Base-by-base conservation (phyloP, 2,329 filamentous ascomycete species). In the Plenodomus lindquistii region DNA sequence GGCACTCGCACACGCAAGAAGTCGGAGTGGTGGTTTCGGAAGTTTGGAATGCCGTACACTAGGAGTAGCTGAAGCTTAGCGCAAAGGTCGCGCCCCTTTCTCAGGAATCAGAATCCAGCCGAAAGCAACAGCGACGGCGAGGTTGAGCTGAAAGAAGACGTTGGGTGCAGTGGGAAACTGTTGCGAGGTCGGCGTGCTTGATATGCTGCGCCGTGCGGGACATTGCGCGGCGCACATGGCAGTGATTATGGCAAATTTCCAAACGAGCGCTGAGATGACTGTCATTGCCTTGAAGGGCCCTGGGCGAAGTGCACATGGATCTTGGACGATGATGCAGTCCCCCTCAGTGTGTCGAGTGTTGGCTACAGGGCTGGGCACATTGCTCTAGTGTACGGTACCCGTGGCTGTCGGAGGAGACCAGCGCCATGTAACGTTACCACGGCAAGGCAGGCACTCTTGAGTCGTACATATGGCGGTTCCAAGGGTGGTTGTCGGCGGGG, bases 381-480 rank as follows among this genome's bases (percentile, higher is more conserved):
- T 45, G 35, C 18, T 36, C 36, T 29, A 19, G 29, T 37, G 40
- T n/a, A n/a, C n/a, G n/a, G n/a, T n/a, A n/a, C n/a, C n/a, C n/a
- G n/a, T n/a, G n/a, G n/a, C n/a, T n/a, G n/a, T n/a, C n/a, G n/a
- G n/a, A n/a, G 42, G 4, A 24, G 29, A 27, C 20, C 38, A 34
- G 21, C 35, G 29, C 44, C 47, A 57, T 57, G 54, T 54, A 52
- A 57, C 54, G 51, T 54, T 51, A 52, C 51, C 22, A 44, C 24
- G 31, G 20, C 27, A n/a, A n/a, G 19, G 21, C 42, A 36, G 39
- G 40, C 34, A 35, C 27, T 38, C 37, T 17, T 38, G 27, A 31
- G 11, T 7, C 10, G 10, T 29, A n/a, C 42, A 41, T 8, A 42
- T 19, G 31, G n/a, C n/a, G n/a, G n/a, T n/a, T n/a, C n/a, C n/a